Conservation (phyloP, 805 yeast genomes). For the Kodamaea neixiangensis region DNA sequence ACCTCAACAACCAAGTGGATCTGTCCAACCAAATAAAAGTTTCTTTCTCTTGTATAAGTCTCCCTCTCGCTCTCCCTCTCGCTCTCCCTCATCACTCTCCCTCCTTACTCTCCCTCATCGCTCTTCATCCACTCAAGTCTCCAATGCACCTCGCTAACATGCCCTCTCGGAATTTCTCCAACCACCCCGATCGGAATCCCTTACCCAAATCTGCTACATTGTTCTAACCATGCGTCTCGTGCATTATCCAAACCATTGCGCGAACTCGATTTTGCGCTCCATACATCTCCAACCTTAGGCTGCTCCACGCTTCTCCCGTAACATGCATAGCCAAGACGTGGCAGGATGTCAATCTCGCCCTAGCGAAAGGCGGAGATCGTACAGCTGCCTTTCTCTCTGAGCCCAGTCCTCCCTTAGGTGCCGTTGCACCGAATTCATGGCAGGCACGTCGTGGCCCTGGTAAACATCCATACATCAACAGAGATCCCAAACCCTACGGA, state of each 20-base stretch:
- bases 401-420: neutral
- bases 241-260: neutral
- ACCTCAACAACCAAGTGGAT: no score
- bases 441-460: no score
- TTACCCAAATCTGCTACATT: neutral
- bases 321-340: neutral
- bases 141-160: neutral
- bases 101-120: neutral
- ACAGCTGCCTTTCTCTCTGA: neutral
- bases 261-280: neutral
- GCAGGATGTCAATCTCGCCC: neutral
- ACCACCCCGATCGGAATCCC: neutral
- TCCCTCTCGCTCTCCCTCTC: no score
- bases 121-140: neutral
- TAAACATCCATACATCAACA: no score
- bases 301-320: neutral
- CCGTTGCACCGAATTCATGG: neutral
- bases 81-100: neutral
- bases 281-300: neutral
- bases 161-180: neutral
- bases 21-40: no score
- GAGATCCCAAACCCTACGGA: no score
- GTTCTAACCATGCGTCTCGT: neutral
- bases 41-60: no score
- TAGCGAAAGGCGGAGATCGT: neutral